Evolutionary conservation across 2,329 filamentous ascomycete genomes (phyloP).

Genomic region (Epichloe gansuensis): DNA sequence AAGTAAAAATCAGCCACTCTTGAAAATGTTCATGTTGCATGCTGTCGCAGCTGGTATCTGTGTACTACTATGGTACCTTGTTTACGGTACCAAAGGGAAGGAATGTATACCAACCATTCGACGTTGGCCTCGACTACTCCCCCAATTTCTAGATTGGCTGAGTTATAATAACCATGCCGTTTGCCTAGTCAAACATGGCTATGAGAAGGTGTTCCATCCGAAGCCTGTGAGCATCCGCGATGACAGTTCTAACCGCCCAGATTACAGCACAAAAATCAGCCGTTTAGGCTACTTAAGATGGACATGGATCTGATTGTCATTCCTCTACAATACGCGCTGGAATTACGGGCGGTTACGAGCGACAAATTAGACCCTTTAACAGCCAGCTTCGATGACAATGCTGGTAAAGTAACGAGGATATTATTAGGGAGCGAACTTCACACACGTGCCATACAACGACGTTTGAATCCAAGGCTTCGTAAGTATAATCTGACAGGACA

Average conservation of each 20-base stretch:
- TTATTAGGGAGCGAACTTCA: slow-evolving; percentile 9
- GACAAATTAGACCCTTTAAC: slow-evolving; percentile 9
- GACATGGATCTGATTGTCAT: slow-evolving; percentile 9
- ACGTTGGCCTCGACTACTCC: slow-evolving; percentile 5
- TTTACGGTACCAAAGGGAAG: background rate
- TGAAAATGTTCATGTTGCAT: background rate
- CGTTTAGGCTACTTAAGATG: slow-evolving; percentile 8
- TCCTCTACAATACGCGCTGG: slow-evolving; percentile 7
- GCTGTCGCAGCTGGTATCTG: background rate
- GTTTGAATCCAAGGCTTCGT: slow-evolving; percentile 9
- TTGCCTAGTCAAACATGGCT: slow-evolving; percentile 5
- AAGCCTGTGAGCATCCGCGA: background rate
- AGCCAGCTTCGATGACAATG: slow-evolving; percentile 10
- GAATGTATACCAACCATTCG: slow-evolving; percentile 4
- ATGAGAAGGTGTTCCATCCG: slow-evolving; percentile 2
- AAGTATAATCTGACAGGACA: background rate
- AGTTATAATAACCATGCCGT: slow-evolving; percentile 7
- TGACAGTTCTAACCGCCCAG: background rate
- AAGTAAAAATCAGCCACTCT: background rate
- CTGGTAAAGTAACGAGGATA: slow-evolving; percentile 7
- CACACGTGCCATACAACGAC: slow-evolving; percentile 8
- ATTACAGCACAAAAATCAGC: slow-evolving; percentile 4
- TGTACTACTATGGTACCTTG: background rate
- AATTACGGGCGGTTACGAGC: slow-evolving; percentile 7
- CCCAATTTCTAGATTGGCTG: slow-evolving; percentile 8